A percentile compares a stretch with the other conserved stretches of the same genome.
Conservation (phyloP, 2,329 filamentous ascomycete species). For the Calycina herbarum region DNA sequence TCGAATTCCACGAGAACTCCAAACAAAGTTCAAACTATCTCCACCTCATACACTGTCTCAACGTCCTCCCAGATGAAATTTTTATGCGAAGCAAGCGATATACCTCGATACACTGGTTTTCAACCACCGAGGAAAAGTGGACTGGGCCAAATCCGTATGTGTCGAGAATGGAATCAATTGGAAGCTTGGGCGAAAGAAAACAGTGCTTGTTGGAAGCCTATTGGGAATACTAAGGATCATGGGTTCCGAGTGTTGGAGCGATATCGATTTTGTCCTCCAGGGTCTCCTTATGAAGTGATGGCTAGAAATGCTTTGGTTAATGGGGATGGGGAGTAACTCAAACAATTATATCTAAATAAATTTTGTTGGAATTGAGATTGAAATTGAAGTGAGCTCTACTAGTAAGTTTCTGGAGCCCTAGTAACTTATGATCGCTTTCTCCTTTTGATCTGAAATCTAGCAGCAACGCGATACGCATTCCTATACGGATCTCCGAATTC, state of each 20-base stretch:
- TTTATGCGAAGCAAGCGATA: not conserved
- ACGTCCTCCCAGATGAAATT: not conserved
- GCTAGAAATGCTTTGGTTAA: no score
- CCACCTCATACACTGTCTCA: not conserved
- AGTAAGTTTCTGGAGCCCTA: no score
- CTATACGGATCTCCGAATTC: no score
- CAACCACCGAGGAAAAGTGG: not conserved
- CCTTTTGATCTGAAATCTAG: no score
- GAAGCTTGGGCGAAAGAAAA: not conserved
- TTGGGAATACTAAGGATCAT: not conserved
- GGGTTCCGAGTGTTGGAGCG: not conserved
- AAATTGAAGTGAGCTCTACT: no score
- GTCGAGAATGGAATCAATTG: not conserved
- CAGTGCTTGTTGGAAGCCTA: not conserved
- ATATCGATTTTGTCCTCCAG: not conserved
- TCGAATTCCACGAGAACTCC: not conserved
- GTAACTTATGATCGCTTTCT: no score
- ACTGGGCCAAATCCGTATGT: not conserved
- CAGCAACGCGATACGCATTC: no score
- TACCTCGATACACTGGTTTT: not conserved
- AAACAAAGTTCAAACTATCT: not conserved
- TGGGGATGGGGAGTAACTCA: no score
- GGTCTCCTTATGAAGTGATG: not conserved
- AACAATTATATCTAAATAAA: no score
- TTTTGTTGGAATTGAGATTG: no score